Conservation (phyloP, 257 asterid species). For the Asclepias syriaca region DNA sequence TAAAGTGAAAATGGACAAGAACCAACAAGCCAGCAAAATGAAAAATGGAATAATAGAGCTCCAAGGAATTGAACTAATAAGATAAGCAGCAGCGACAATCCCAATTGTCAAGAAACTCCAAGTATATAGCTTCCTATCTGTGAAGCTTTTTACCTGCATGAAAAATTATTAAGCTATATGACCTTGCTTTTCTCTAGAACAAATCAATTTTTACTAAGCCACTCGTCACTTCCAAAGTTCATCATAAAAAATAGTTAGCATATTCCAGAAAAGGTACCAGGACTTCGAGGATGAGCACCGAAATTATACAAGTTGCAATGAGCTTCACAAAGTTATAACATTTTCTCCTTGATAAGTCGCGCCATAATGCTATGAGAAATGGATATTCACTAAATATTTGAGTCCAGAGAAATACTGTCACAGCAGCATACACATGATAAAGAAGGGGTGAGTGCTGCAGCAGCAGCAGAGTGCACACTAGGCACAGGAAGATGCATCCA, state of each 20-base stretch:
- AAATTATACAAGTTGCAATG: conserved; percentile 37
- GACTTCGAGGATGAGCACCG: conserved; percentile 79
- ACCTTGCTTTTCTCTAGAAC: conserved; percentile 7
- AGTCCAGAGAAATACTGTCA: conserved; percentile 88
- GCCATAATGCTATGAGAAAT: conserved; percentile 63
- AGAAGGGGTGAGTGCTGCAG: conserved; percentile 88
- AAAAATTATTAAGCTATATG: background rate
- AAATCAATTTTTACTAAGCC: conserved; percentile 18
- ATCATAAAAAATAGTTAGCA: conserved; percentile 12
- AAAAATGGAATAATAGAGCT: conserved; percentile 52
- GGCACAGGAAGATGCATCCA: conserved; percentile 64
- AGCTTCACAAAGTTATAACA: conserved; percentile 42
- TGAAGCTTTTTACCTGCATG: conserved; percentile 85
- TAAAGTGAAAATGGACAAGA: conserved; percentile 74
- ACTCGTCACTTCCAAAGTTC: conserved; percentile 12
- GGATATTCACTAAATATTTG: conserved; percentile 71
- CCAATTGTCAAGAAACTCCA: conserved; percentile 82
- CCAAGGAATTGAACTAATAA: conserved; percentile 46
- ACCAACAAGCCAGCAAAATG: conserved; percentile 73
- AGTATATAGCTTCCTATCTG: conserved; percentile 73
- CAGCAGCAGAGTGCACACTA: conserved; percentile 45
- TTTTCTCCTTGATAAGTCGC: conserved; percentile 40
- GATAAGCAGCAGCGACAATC: conserved; percentile 58
- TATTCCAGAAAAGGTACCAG: conserved; percentile 47
- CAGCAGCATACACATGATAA: conserved; percentile 77